phyloP scores from a whole-genome alignment of 2,329 filamentous ascomycete species.

The Fusarium miscanthi region DNA sequence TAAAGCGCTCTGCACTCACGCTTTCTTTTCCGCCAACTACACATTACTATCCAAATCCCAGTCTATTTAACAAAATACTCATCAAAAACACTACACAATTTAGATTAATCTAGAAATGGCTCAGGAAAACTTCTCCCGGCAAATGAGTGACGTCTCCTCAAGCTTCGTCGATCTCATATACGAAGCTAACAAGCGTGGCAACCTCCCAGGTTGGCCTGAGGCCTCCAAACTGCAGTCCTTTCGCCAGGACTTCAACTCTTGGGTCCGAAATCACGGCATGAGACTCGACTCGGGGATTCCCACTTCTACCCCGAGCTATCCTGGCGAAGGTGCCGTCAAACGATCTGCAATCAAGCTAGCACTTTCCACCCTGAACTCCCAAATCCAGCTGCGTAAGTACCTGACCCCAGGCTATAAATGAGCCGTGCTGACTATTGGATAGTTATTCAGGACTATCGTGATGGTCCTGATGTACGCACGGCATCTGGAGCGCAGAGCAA shows the following conservation, averaged over 20 bases:
- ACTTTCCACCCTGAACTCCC: neutral
- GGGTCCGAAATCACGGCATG: neutral
- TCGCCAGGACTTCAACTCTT: neutral
- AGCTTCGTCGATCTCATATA: neutral
- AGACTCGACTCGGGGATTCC: neutral
- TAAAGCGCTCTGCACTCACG: neutral
- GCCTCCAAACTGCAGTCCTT: neutral
- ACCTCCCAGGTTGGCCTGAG: neutral
- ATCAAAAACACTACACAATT: neutral
- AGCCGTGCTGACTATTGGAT: neutral
- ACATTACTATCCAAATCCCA: neutral
- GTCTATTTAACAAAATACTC: neutral
- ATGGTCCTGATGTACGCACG: neutral
- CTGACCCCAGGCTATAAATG: neutral
- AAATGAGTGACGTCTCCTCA: neutral
- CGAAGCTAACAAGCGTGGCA: neutral
- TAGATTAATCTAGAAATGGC: neutral
- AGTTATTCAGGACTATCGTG: neutral
- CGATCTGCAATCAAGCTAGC: neutral
- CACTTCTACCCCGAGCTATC: neutral
- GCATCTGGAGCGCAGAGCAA: neutral
- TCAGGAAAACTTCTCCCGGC: neutral
- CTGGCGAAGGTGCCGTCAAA: neutral
- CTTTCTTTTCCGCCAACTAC: neutral
- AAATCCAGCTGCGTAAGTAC: neutral